Evolutionary conservation across 805 yeast genomes (phyloP).

Genomic region (Schizosaccharomyces pombe): ASM294v3 CU329670.1:557001-557500

Average conservation of each 20-base stretch:
- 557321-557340: constrained; percentile 66
- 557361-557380: constrained; percentile 71
- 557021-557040: constrained; percentile 68
- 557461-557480: constrained; percentile 74
- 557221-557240: constrained; percentile 63
- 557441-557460: constrained; percentile 84
- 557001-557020: constrained; percentile 18
- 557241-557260: constrained; percentile 80
- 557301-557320: constrained; percentile 54
- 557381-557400: constrained; percentile 70
- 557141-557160: constrained; percentile 58
- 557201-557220: constrained; percentile 51
- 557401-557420: constrained; percentile 48
- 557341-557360: constrained; percentile 48
- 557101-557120: constrained; percentile 67
- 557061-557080: constrained; percentile 53
- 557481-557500: constrained; percentile 25
- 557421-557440: constrained; percentile 45
- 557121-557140: constrained; percentile 83
- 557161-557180: constrained; percentile 62
- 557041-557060: constrained; percentile 59
- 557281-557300: constrained; percentile 40
- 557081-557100: constrained; percentile 81
- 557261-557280: constrained; percentile 50
- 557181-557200: constrained; percentile 75